Evolutionary conservation across 306 rosid genomes (phyloP), one percentile per base, ranked within the genome.

Genomic region (Hylodesmum podocarpum): DNA sequence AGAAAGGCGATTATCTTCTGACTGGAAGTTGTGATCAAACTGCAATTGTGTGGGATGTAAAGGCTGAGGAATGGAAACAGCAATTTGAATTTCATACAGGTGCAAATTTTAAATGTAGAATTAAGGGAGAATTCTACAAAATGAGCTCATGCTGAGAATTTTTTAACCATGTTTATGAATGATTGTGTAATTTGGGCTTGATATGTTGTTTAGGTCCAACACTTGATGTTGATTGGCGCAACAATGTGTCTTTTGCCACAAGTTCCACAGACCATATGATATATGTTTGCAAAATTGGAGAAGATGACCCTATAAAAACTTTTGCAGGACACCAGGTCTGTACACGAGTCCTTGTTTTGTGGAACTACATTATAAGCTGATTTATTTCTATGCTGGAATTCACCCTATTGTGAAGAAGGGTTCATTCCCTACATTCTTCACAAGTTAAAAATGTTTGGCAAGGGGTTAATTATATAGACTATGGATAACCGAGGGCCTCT

Each of bases 181-280:
- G 31, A 12, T 51, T 79, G 41, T 34, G 46, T 66, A 47, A 69
- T 58, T 46, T 78, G 47, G 70, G 63, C 10, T 81, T 85, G 75
- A 72, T 77, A 24, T 67, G 40, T 64, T 83, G 53, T 84, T 58
- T 82, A 94, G 98, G 98, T 85, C 96, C 97, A 61, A 88, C 91
- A 13, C 98, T 94, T 78, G 97, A 94, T 88, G 97, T 91, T 63
- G 98, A 94, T 73, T 94, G 98, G 98, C 96, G 98, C 79, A 88
- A 87, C 83, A 91, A 94, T 85, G 80, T 81, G 49, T 88, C 96
- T n/a, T 91, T 94, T 81, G 98, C 98, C 8, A 87, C 93, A 73
- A 91, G 98, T 84, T 94, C 97, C 51, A 86, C 97, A 3, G 98
- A 94, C 78, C 59, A 82, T 77, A 94, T 87, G 97, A 94, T 94